phyloP scores from a whole-genome alignment of 2,329 filamentous ascomycete genomes.

The Endoconidiophora polonica region DNA sequence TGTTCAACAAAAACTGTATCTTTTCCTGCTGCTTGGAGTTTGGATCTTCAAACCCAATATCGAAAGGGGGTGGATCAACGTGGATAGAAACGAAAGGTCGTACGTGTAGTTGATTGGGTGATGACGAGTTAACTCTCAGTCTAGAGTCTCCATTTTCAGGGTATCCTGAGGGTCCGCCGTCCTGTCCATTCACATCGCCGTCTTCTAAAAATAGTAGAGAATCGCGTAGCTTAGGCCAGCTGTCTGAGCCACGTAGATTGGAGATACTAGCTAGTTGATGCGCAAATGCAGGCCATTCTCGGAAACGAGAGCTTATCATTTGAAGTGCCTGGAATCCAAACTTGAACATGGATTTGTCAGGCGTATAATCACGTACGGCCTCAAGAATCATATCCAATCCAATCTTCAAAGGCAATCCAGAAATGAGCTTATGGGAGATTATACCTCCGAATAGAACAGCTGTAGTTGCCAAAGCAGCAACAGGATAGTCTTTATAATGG shows the following conservation, averaged over 20 bases:
- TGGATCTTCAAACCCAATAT: constrained; percentile 61
- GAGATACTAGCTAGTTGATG: constrained; percentile 68
- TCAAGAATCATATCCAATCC: constrained; percentile 97
- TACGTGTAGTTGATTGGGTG: constrained; percentile 36
- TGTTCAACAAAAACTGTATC: constrained; percentile 91
- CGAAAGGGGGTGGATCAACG: constrained; percentile 49
- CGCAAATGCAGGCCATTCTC: constrained; percentile 94
- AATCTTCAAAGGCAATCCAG: constrained; percentile 77
- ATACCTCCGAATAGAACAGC: constrained; percentile 94
- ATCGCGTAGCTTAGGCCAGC: constrained; percentile 43
- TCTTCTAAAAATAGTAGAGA: constrained; percentile 8
- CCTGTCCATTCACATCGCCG: neutral
- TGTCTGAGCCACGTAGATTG: constrained; percentile 67
- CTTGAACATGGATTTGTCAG: constrained; percentile 89
- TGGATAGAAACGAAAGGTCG: constrained; percentile 66
- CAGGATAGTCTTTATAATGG: constrained; percentile 85
- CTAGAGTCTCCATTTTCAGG: neutral
- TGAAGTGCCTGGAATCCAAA: constrained; percentile 91
- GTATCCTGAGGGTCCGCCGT: neutral
- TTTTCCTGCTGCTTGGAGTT: constrained; percentile 75
- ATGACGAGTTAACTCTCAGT: constrained; percentile 18
- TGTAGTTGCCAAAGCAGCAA: constrained; percentile 90
- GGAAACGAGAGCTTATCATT: constrained; percentile 65
- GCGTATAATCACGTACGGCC: constrained; percentile 68
- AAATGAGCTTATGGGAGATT: constrained; percentile 83